A percentile compares a stretch with the other conserved stretches of the same genome.
These are phyloP conservation scores for Lathyrus aphaca DNA, from an alignment of 306 rosid genomes.

Conservation along the genomic window DNA sequence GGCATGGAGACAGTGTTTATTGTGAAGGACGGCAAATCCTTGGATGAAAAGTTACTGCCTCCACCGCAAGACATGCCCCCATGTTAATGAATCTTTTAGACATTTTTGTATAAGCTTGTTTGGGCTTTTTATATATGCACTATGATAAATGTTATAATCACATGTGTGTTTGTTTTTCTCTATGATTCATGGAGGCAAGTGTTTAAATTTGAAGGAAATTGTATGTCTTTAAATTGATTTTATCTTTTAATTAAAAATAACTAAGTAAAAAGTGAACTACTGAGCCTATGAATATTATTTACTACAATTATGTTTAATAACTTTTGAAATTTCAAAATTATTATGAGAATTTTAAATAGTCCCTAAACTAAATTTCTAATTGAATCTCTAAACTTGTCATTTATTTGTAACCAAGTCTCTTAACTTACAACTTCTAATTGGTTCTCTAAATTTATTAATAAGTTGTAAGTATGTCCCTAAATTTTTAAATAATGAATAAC, in stretches of 20 bases:
- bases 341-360: background rate
- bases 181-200: background rate
- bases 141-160: background rate
- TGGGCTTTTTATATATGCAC: background rate
- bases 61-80: conserved; percentile 13
- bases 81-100: background rate
- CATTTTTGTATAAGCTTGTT: background rate
- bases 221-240: background rate
- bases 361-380: background rate
- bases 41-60: background rate
- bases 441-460: background rate
- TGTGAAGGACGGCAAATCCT: conserved; percentile 2
- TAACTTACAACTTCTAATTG: background rate
- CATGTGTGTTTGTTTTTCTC: background rate
- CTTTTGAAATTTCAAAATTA: background rate
- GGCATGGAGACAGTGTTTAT: conserved; percentile 7
- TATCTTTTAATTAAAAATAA: background rate
- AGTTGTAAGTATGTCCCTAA: background rate
- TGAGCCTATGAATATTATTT: background rate
- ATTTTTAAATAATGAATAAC: no score
- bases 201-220: background rate
- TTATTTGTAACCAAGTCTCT: background rate
- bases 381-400: background rate
- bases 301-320: background rate
- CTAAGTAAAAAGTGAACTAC: background rate